These are phyloP conservation scores for Fusarium papillatum DNA, from an alignment of 2,329 filamentous ascomycete genomes.

Conservation along the genomic window DNA sequence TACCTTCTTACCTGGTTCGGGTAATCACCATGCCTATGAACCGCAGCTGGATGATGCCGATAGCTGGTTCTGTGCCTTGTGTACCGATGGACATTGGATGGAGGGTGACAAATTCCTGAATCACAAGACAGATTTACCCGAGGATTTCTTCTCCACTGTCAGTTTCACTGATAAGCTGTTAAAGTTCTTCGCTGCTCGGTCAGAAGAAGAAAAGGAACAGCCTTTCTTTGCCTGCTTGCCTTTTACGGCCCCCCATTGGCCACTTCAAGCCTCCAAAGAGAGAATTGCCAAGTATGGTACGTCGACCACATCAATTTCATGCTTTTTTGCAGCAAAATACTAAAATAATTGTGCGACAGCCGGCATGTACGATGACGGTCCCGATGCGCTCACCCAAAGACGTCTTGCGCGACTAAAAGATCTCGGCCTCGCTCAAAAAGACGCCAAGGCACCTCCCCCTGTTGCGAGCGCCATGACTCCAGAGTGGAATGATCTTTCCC, in stretches of 20 bases:
- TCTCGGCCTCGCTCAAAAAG: background rate
- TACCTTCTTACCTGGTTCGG: constrained; percentile 56
- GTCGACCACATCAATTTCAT: accelerated
- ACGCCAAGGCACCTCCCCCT: background rate
- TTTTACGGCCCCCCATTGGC: constrained; percentile 21
- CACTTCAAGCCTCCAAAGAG: constrained; percentile 16
- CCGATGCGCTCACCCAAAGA: constrained; percentile 55
- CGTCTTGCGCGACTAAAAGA: background rate
- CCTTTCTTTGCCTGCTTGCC: constrained; percentile 17
- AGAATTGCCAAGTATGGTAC: constrained; percentile 12
- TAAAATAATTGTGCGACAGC: background rate
- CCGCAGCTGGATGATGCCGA: constrained; percentile 59
- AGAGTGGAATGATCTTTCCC: background rate
- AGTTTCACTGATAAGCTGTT: constrained; percentile 65
- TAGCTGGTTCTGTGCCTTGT: constrained; percentile 60
- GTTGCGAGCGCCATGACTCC: background rate
- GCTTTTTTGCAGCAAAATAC: background rate
- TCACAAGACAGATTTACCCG: constrained; percentile 55
- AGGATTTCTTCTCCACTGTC: constrained; percentile 66
- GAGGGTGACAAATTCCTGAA: constrained; percentile 53
- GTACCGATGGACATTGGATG: constrained; percentile 51
- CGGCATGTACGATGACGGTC: constrained; percentile 56
- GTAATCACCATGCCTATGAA: constrained; percentile 69
- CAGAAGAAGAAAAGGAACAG: constrained; percentile 41
- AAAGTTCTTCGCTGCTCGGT: constrained; percentile 56